Evolutionary conservation across 1,139 yeast species (phyloP).

Genomic region (Blastobotrys capitulatus): DNA sequence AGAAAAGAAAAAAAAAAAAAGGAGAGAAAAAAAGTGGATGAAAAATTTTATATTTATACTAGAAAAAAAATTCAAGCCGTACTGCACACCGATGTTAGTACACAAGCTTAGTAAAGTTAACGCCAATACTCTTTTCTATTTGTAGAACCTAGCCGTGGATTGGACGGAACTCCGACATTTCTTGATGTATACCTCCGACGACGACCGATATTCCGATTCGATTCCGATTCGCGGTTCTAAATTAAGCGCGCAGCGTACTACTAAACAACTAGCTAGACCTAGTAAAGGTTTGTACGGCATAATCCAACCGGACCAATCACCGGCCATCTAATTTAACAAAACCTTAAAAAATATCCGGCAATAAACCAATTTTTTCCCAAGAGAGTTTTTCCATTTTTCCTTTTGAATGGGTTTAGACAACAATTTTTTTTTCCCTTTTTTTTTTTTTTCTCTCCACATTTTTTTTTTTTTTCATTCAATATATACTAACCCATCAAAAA

Average conservation of each 20-base stretch:
- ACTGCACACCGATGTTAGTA: too few relatives aligned
- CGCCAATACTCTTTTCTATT: too few relatives aligned
- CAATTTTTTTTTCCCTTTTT: neutral
- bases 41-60: conserved; percentile 1
- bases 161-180: too few relatives aligned
- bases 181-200: too few relatives aligned
- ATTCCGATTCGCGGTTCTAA: too few relatives aligned
- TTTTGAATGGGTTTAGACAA: neutral
- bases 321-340: neutral
- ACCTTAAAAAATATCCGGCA: neutral
- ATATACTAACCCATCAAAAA: neutral
- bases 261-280: too few relatives aligned
- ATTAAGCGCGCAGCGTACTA: too few relatives aligned
- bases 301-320: conserved; percentile 2
- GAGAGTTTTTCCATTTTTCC: neutral
- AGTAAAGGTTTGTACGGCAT: too few relatives aligned
- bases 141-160: too few relatives aligned
- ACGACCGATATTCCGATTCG: too few relatives aligned
- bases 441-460: conserved; percentile 4
- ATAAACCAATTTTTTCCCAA: neutral
- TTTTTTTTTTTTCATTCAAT: neutral
- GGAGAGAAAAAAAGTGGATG: neutral
- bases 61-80: too few relatives aligned
- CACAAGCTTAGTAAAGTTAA: too few relatives aligned
- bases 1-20: neutral